Evolutionary conservation across 805 yeast species (phyloP).

Genomic region (Spathaspora girioi): DNA sequence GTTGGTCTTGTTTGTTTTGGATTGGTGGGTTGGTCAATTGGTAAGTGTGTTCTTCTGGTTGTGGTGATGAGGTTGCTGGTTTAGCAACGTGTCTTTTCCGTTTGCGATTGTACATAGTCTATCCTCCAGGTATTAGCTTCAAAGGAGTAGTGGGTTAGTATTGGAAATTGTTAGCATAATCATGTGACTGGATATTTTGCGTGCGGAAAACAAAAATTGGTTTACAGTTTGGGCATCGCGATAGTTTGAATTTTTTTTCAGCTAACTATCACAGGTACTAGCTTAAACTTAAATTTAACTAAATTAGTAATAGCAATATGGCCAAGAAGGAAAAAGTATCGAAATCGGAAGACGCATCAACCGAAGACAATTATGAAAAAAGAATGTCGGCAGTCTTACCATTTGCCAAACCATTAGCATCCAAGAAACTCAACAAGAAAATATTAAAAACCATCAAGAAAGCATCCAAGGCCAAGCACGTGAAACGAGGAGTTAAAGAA

Average conservation of each 20-base stretch:
- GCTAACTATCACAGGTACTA: neutral
- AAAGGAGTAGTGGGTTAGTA: neutral
- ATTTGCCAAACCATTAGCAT: constrained; percentile 92
- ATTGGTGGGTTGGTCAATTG: neutral
- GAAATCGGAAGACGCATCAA: constrained; percentile 33
- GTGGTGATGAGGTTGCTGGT: neutral
- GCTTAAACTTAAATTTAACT: neutral
- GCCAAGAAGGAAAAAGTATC: constrained; percentile 46
- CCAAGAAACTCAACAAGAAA: constrained; percentile 93
- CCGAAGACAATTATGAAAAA: constrained; percentile 80
- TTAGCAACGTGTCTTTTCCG: neutral
- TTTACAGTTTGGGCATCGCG: neutral
- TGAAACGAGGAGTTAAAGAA: constrained; percentile 97
- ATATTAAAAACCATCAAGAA: constrained; percentile 93
- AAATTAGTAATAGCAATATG: constrained; percentile 17
- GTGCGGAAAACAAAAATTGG: neutral
- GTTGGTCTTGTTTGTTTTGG: neutral
- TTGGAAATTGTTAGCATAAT: neutral
- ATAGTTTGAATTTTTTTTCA: neutral
- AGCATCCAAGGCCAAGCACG: constrained; percentile 97
- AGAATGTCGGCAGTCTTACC: constrained; percentile 88
- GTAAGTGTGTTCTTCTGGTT: neutral
- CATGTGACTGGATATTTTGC: neutral
- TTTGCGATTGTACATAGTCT: constrained; percentile 2
- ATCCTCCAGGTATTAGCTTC: neutral